Evolutionary conservation across 2,329 filamentous ascomycete genomes (phyloP), one percentile per base, ranked within the genome.

Genomic region (Fusarium hainanense): DNA sequence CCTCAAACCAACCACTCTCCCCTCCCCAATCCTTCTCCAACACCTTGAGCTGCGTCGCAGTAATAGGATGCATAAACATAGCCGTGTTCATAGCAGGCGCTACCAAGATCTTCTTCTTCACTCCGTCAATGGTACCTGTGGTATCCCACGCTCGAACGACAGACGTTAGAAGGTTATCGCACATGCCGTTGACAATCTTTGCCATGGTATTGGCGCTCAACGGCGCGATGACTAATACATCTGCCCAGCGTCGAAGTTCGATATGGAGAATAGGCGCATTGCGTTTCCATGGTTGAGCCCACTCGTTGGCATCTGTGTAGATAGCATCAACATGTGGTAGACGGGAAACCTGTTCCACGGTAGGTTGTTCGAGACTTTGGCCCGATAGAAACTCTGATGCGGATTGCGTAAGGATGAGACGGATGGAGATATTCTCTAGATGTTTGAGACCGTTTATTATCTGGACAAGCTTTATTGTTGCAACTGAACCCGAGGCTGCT

Each of bases 121-220:
- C 79, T 8, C 77, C 79, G 64, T 92, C 89, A 9, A 91, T 81
- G 18, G 84, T 77, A 0, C 89, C 88, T n/a, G 85, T 85, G 0
- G 89, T 90, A 79, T 98, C 95, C 96, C 95, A 99, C 0, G 95
- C 95, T 21, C 95, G 85, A 40, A 96, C 85, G 0, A 96, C 91
- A 49, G 82, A 85, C 16, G 89, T 91, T 7, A 98, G 78, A 9
- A 98, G 82, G 60, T 91, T 91, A 75, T 97, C 93, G 44, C 89
- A 90, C 68, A 97, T 85, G 0, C 96, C 96, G 25, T 87, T 86
- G 1, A 88, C 88, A 69, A 98, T 88, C 81, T 97, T 97, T 9
- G 94, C 95, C 76, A 98, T 84, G 6, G 89, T 90, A 76, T 98
- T 97, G 14, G 95, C 94, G 58, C 89, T 92, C 63, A 98, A 80